Evolutionary conservation across 495 filamentous ascomycete species (phyloP), one percentile per base, ranked within the genome.

Genomic region (Penicillium daleae): DNA sequence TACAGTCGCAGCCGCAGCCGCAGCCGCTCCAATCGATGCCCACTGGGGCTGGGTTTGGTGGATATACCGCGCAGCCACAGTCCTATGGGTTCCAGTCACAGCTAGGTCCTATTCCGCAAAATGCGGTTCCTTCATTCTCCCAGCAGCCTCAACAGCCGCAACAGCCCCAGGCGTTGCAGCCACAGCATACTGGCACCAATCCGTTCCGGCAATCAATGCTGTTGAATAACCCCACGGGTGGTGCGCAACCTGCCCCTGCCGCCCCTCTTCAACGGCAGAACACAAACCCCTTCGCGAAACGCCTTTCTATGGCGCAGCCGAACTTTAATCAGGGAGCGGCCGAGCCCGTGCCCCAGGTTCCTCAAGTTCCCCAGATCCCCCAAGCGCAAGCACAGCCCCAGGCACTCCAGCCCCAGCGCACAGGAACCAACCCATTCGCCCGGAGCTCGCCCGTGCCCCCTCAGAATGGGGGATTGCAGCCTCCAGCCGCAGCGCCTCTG

Each of bases 151-250:
- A 54, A 22, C 80, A 56, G 61, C 59, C 9, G 4, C 56, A 62
- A 26, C 72, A 66, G 61, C 69, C 73, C 46, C 67, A 71, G 33
- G 68, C 75, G 27, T 77, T 76, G 67, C 72, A 78, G 54, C 79
- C 80, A 17, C 80, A 86, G 37, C 79, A 83, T 54, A 89, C 89
- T 60, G 84, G 78, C 13, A 93, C 92, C 4, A 97, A 97, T 72
- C 93, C 93, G 5, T 97, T 97, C 80, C 84, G 93, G 40, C 89
- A 91, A 69, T 95, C 92, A 3, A 92, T 92, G 85, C 78, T 95
- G 78, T 76, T 88, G 70, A 81, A 79, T 57, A 65, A 79, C 71
- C 71, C 79, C 71, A 77, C 87, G 71, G 69, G 80, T 73, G 62
- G 69, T 70, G 58, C 69, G 48, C 37, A 76, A 59, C 58, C 77